Percentiles rank a stretch among this genome's conserved stretches.
phyloP scores from a whole-genome alignment of 1,139 yeast species.

The Barnettozyma hawaiiensis region DNA sequence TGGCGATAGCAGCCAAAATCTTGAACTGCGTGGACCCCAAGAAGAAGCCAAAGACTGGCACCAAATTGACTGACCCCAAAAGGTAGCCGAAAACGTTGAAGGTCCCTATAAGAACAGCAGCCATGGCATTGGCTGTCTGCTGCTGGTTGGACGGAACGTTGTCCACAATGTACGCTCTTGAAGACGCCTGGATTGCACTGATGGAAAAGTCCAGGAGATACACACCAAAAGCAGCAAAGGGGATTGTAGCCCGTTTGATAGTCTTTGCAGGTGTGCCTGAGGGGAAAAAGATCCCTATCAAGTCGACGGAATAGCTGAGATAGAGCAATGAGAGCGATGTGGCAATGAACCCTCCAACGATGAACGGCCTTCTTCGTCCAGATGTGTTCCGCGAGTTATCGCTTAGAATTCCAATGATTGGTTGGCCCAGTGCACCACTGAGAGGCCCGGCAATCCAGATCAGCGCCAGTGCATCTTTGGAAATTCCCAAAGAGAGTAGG shows the following conservation, averaged over 20 bases:
- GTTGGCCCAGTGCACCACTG: constrained; percentile 56
- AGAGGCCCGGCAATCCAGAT: constrained; percentile 62
- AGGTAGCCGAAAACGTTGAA: constrained; percentile 53
- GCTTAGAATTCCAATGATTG: constrained; percentile 49
- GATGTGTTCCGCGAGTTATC: constrained; percentile 40
- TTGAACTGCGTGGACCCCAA: constrained; percentile 48
- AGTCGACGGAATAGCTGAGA: constrained; percentile 43
- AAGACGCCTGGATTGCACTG: constrained; percentile 54
- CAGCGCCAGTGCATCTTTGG: constrained; percentile 46
- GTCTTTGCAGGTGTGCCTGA: constrained; percentile 18
- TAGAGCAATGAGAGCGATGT: constrained; percentile 40
- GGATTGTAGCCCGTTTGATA: constrained; percentile 30
- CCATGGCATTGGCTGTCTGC: constrained; percentile 63
- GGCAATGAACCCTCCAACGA: constrained; percentile 44
- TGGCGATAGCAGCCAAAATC: constrained; percentile 41
- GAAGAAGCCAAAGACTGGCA: constrained; percentile 30
- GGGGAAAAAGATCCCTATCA: constrained; percentile 29
- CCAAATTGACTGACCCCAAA: constrained; percentile 42
- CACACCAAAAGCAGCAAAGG: constrained; percentile 45
- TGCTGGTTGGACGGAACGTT: constrained; percentile 49
- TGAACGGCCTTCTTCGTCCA: constrained; percentile 53
- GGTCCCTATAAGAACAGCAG: constrained; percentile 58
- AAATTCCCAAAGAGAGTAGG: constrained; percentile 45
- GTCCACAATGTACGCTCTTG: constrained; percentile 55
- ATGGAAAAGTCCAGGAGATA: constrained; percentile 51